These are phyloP conservation scores for Hyparrhenia diplandra DNA, from an alignment of 176 grass and related monocot species.

Conservation along the genomic window DNA sequence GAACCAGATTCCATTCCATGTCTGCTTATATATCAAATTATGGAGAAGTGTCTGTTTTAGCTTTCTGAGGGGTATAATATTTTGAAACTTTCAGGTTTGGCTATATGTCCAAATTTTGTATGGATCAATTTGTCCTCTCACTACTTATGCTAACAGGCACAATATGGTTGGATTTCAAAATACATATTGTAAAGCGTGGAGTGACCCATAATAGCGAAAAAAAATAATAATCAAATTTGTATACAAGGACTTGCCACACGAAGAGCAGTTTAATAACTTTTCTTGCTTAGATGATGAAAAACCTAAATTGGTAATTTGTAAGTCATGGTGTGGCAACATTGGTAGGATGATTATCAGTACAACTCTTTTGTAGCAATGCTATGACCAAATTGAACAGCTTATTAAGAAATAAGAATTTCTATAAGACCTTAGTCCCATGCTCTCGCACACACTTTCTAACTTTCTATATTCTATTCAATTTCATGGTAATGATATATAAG, in stretches of 20 bases:
- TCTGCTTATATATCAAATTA: conserved; percentile 1
- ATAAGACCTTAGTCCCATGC: too few relatives aligned
- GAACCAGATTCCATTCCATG: conserved; percentile 10
- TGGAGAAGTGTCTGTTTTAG: neutral
- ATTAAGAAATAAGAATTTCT: too few relatives aligned
- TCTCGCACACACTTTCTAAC: neutral
- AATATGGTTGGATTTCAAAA: neutral
- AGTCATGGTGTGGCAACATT: neutral
- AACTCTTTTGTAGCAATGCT: neutral
- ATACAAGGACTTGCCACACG: neutral
- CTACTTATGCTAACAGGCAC: neutral
- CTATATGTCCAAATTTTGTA: neutral
- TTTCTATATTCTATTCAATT: conserved; percentile 16
- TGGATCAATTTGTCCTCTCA: neutral
- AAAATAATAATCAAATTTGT: conserved; percentile 1
- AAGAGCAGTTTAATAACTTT: neutral
- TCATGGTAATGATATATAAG: conserved; percentile 10
- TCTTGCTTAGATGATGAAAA: neutral
- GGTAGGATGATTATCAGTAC: neutral
- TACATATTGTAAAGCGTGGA: neutral
- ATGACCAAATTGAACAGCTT: neutral
- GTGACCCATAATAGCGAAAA: neutral
- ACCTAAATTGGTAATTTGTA: neutral
- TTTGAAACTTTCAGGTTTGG: neutral
- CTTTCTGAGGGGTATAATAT: neutral